Base-by-base conservation (phyloP, 1,284 basidiomycete genomes). In the Tilletia horrida region DNA sequence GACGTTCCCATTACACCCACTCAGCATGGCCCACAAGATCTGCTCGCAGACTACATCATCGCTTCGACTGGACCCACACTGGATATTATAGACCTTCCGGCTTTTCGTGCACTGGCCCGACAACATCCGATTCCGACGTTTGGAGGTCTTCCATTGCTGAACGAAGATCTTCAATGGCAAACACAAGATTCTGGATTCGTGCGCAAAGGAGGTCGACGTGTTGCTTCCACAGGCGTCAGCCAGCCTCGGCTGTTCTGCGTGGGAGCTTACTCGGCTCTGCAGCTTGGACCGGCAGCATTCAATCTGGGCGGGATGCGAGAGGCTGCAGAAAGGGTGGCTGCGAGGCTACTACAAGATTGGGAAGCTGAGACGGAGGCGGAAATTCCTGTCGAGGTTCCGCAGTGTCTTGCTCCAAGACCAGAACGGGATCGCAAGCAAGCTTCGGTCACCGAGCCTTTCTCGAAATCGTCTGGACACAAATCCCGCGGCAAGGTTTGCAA, bases 301-400 rank as follows among this genome's bases (percentile, higher is more conserved):
- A 83, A 83, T 48, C 68, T 83, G 11, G 76, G 76, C 21, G 82
- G 82, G 2, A 81, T 82, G 45, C 69, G 83, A 4, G 77, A 78
- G 18, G 81, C 80, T 9, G 82, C 82, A 0, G 83, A 83, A 59
- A 71, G 82, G 1, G 77, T 83, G 31, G 82, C 77, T 0, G 71
- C 71, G 27, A 62, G 75, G 1, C 61, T 83, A 9, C 55, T 48
- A 69, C 66, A 14, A 59, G 71, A 29, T 43, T 76, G 48, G 62
- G 55, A 59, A 31, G 55, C 29, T 31, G 55, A 59, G 18, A 29
- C 55, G 23, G 25, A 59, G 8, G 55, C 29, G 18, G 55, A 35
- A 29, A 18, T 21, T 7, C 18, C 18, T 3, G 27, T 31, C 13
- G 29, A 59, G 27, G 14, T 59, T 40, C 35, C 35, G 35, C 35